Evolutionary conservation across 768 basidiomycete species (phyloP).

Genomic region (Holtermannia corniformis): DNA sequence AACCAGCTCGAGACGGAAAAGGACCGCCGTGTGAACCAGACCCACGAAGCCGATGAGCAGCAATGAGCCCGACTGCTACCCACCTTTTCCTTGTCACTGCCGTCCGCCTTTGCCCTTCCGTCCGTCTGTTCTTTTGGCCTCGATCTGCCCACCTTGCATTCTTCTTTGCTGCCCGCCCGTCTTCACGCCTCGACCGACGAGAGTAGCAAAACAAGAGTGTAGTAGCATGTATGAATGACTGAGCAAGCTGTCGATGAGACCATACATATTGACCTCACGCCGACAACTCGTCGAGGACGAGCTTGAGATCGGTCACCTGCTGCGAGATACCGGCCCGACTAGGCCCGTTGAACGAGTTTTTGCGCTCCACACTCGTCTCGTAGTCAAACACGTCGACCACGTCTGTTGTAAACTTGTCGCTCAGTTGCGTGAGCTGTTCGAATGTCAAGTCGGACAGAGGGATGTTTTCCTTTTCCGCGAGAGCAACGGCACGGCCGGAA

Average conservation of each 20-base stretch:
- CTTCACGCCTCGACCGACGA: too few relatives aligned
- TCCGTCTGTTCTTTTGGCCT: background rate
- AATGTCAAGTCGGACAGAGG: constrained; percentile 70
- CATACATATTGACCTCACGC: too few relatives aligned
- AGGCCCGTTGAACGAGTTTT: constrained; percentile 81
- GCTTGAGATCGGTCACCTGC: too few relatives aligned
- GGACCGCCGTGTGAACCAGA: constrained; percentile 74
- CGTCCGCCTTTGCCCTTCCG: too few relatives aligned
- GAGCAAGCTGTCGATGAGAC: too few relatives aligned
- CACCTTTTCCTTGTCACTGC: too few relatives aligned
- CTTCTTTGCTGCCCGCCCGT: too few relatives aligned
- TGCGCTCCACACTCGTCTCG: constrained; percentile 82
- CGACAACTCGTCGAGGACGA: too few relatives aligned
- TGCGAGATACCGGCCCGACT: constrained; percentile 70
- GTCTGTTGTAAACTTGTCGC: constrained; percentile 67
- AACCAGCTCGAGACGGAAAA: constrained; percentile 63
- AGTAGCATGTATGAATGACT: too few relatives aligned
- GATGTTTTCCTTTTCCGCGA: constrained; percentile 71
- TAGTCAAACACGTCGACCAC: constrained; percentile 79
- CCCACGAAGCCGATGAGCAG: constrained; percentile 42
- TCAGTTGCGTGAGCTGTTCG: constrained; percentile 64
- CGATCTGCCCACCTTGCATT: too few relatives aligned
- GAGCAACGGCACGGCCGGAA: constrained; percentile 85
- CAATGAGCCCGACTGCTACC: background rate
- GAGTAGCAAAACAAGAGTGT: too few relatives aligned